Evolutionary conservation across 176 grass and related monocot species (phyloP), one percentile per base, ranked within the genome.

Genomic region (Oropetium thomaeum): DNA sequence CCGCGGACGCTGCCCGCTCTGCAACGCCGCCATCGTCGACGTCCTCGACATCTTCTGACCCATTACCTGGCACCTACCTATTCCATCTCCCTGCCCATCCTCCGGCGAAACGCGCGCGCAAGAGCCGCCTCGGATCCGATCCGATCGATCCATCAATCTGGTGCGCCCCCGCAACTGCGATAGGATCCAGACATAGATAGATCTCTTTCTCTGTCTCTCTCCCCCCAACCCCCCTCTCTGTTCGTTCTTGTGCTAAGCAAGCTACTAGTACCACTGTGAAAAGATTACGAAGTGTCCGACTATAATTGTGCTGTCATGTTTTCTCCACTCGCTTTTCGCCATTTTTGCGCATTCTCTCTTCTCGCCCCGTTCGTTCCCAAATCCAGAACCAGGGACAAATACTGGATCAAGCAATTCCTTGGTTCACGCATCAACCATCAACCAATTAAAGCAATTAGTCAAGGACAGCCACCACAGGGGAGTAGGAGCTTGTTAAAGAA

Each of bases 21-120:
- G 93, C 83, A 96, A 96, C 72, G 89, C 86, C 61, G 85, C 90
- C 69, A 92, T 92, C 75, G 69, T 89, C 69, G 93, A 92, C 57
- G 88, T 96, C 81, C 89, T 96, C 53, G 89, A 96, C 73, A 96
- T 96, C 71, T 96, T 96, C 84, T 95, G 74, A 87, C 62, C 25
- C 16, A 0, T 10, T 20, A 22, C 49, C 30, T 0, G 1, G 19
- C 35, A 37, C 45, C 5, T 0, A 49, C 17, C 45, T 19, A 16
- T 45, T 8, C 19, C 22, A 42, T 25, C 19, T 44, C 55, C 14
- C 31, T 38, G 69, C 37, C 1, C 63, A 4, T 11, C 17, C 54
- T 30, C 49, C 6, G 20, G 26, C 27, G 31, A 26, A 2, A 14
- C 32, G 17, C 45, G 3, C 32, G 32, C 45, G 61, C 45, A 34